Percentiles rank a stretch among this genome's conserved stretches.
These are phyloP conservation scores for Chaetomidium leptoderma DNA, from an alignment of 495 filamentous ascomycete species.

Conservation along the genomic window DNA sequence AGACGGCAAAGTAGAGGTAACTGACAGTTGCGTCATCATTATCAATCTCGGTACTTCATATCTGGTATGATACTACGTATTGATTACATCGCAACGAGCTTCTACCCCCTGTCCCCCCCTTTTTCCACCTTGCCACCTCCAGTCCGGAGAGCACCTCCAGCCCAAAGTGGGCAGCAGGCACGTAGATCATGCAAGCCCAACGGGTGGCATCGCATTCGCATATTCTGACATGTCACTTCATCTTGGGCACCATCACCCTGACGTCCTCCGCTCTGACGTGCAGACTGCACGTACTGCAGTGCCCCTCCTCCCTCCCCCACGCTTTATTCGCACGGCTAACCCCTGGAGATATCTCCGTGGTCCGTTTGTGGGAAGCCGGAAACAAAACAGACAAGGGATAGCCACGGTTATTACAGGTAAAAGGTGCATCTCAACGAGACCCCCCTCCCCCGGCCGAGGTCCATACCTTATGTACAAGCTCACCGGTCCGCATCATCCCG, in stretches of 20 bases:
- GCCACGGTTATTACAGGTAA: neutral
- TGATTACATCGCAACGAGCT: too few relatives aligned
- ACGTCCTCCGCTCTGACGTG: neutral
- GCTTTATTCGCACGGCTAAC: neutral
- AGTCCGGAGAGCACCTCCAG: neutral
- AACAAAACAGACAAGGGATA: neutral
- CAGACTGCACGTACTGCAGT: neutral
- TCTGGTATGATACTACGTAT: too few relatives aligned
- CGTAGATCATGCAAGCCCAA: slow-evolving; percentile 9
- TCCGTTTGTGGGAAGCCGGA: slow-evolving; percentile 2
- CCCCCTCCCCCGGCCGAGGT: neutral
- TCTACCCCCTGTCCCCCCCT: neutral
- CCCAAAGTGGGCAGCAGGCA: neutral
- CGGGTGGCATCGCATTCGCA: slow-evolving; percentile 1
- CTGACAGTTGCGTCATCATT: neutral
- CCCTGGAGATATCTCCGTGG: neutral
- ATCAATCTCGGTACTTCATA: neutral
- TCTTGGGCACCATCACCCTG: neutral
- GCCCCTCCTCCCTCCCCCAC: neutral
- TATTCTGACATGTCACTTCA: neutral
- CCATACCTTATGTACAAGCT: neutral
- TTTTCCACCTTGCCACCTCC: too few relatives aligned
- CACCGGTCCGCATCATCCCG: slow-evolving; percentile 2
- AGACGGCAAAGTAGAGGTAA: neutral
- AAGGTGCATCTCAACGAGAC: neutral